A percentile compares a stretch with the other conserved stretches of the same genome.
Evolutionary conservation across 257 asterid species (phyloP).

Genomic region (Capsicum baccatum): DNA sequence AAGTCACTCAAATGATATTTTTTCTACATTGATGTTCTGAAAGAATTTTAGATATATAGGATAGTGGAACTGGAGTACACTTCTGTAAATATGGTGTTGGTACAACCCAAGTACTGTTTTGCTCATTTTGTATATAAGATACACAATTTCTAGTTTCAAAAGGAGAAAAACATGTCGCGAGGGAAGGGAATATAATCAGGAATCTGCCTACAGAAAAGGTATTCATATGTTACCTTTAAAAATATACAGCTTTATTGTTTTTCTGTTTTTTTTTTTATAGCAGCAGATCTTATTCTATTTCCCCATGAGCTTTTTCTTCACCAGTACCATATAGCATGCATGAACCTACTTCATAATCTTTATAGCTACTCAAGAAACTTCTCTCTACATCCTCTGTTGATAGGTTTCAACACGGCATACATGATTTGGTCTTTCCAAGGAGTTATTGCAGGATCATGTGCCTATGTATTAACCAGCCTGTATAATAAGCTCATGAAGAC

Average conservation of each 20-base stretch:
- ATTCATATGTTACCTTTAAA: no score
- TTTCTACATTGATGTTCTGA: no score
- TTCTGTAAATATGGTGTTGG: no score
- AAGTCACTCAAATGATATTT: no score
- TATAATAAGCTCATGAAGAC: neutral
- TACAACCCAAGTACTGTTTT: no score
- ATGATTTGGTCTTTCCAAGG: neutral
- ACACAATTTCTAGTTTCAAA: no score
- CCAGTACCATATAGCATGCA: conserved; percentile 21
- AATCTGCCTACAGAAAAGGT: no score
- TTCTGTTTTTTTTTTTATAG: neutral
- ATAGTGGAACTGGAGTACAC: no score
- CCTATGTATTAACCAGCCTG: neutral
- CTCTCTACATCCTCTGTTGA: conserved; percentile 10
- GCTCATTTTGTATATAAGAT: no score
- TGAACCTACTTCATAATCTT: neutral
- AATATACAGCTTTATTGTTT: neutral
- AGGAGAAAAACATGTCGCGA: no score
- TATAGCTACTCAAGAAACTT: neutral
- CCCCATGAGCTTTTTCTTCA: conserved; percentile 13
- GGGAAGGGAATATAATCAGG: no score
- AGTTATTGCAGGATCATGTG: conserved; percentile 15
- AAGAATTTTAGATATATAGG: no score
- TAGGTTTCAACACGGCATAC: conserved; percentile 12
- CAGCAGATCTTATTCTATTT: neutral